Evolutionary conservation across 345 rosid species (phyloP).

Genomic region (Microthlaspi erraticum): DNA sequence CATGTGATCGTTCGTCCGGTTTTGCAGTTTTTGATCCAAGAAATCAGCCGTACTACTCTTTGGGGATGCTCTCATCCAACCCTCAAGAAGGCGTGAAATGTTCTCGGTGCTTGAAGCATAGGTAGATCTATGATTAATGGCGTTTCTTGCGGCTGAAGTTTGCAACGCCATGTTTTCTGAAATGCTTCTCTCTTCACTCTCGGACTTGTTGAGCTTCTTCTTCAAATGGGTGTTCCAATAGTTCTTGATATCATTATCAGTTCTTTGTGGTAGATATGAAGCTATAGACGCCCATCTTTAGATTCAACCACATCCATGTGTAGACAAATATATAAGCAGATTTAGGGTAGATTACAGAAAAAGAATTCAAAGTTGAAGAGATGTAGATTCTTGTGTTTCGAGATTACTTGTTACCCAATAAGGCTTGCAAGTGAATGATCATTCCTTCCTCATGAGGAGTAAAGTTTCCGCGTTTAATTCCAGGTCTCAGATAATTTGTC

Average conservation of each 20-base stretch:
- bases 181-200: constrained; percentile 44
- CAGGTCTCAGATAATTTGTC: constrained; percentile 99
- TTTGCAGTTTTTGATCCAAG: constrained; percentile 22
- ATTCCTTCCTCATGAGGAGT: constrained; percentile 98
- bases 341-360: constrained; percentile 28
- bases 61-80: constrained; percentile 85
- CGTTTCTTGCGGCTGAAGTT: constrained; percentile 39
- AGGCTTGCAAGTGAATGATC: constrained; percentile 96
- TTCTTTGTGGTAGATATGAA: constrained; percentile 93
- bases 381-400: constrained; percentile 35
- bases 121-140: constrained; percentile 40
- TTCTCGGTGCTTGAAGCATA: constrained; percentile 96
- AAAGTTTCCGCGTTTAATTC: constrained; percentile 95
- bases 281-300: constrained; percentile 99
- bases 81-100: constrained; percentile 86
- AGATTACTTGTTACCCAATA: constrained; percentile 99
- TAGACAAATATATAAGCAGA: not conserved
- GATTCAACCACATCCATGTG: constrained; percentile 5
- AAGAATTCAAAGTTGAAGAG: constrained; percentile 11
- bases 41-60: constrained; percentile 33
- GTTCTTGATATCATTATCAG: constrained; percentile 96
- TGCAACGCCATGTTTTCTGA: constrained; percentile 41
- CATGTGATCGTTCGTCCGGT: constrained; percentile 22
- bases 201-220: constrained; percentile 83
- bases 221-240: constrained; percentile 99